A percentile compares a stretch with the other conserved stretches of the same genome.
These are phyloP conservation scores for Scenedesmus sp. DNA, from an alignment of 163 green algal species.

Conservation along the genomic window DNA sequence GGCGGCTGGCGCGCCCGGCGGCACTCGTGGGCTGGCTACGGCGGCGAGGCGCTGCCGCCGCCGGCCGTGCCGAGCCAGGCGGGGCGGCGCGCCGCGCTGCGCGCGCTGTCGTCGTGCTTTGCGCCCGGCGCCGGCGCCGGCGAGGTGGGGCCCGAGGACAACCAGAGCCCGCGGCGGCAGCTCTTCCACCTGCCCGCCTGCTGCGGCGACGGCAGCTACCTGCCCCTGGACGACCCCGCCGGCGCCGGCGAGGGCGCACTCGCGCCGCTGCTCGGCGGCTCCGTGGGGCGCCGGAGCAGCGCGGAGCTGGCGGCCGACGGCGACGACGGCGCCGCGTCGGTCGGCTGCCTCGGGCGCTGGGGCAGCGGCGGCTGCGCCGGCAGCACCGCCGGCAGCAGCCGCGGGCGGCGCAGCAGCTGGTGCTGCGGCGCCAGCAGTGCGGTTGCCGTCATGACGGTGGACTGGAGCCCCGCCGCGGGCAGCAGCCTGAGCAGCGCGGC, in stretches of 20 bases:
- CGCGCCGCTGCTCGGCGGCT: background rate
- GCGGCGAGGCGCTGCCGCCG: background rate
- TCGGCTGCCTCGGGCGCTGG: background rate
- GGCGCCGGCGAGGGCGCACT: background rate
- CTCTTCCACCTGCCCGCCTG: background rate
- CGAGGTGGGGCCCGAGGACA: too few species aligned
- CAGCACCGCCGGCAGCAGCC: background rate
- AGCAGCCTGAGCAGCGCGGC: background rate
- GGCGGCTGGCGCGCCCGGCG: background rate
- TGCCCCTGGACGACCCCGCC: conserved; percentile 2
- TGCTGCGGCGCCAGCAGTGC: background rate
- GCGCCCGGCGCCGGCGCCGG: background rate
- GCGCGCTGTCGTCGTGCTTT: conserved; percentile 1
- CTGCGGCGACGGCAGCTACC: conserved; percentile 6
- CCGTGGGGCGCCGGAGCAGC: too few species aligned
- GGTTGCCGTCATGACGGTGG: background rate
- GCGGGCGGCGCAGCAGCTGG: conserved; percentile 24
- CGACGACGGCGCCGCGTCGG: too few species aligned
- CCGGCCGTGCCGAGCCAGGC: too few species aligned
- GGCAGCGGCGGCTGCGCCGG: background rate
- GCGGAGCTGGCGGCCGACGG: too few species aligned
- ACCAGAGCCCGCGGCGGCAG: background rate
- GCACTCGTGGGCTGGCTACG: too few species aligned
- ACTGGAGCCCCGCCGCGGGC: background rate
- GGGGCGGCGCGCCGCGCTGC: background rate